Percentiles rank a stretch among this genome's conserved stretches.
Evolutionary conservation across 2,329 filamentous ascomycete genomes (phyloP).

Genomic region (Hypoxylon rubiginosum): DNA sequence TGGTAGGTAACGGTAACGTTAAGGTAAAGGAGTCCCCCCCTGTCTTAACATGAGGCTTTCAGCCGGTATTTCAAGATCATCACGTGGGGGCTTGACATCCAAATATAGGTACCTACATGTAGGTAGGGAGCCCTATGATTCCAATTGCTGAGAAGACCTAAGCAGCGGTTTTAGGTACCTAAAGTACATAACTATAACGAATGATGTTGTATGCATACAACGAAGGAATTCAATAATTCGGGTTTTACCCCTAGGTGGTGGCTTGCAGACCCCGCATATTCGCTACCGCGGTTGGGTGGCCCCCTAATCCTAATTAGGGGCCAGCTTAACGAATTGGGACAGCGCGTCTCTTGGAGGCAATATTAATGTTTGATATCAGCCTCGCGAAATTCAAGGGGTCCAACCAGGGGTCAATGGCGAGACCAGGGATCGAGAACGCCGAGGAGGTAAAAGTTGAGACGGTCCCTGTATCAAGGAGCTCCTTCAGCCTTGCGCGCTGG

Average conservation of each 20-base stretch:
- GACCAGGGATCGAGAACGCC: conserved; percentile 20
- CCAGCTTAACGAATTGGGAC: conserved; percentile 25
- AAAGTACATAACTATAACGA: no score
- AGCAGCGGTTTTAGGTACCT: conserved; percentile 11
- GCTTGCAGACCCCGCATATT: conserved; percentile 34
- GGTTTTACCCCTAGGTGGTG: conserved; percentile 3
- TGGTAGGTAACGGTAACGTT: not conserved
- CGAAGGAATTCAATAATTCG: conserved; percentile 29
- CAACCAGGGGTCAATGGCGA: conserved; percentile 26
- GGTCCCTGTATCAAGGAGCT: conserved; percentile 48
- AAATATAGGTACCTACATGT: conserved; percentile 12
- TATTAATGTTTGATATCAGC: conserved; percentile 43
- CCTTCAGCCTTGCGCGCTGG: conserved; percentile 45
- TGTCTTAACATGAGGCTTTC: conserved; percentile 26
- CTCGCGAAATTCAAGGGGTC: conserved; percentile 41
- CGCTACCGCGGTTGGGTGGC: conserved; percentile 19
- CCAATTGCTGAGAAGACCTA: conserved; percentile 24
- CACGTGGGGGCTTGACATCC: conserved; percentile 10
- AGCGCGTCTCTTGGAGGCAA: conserved; percentile 23
- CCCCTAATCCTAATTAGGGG: conserved; percentile 26
- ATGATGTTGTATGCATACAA: conserved; percentile 24
- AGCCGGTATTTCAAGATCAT: conserved; percentile 19
- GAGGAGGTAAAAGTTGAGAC: conserved; percentile 42
- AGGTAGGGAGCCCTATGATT: not conserved
- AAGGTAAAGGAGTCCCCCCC: conserved; percentile 5